Base-by-base conservation (phyloP, 208 protist genomes). In the Entamoeba dispar region DNA sequence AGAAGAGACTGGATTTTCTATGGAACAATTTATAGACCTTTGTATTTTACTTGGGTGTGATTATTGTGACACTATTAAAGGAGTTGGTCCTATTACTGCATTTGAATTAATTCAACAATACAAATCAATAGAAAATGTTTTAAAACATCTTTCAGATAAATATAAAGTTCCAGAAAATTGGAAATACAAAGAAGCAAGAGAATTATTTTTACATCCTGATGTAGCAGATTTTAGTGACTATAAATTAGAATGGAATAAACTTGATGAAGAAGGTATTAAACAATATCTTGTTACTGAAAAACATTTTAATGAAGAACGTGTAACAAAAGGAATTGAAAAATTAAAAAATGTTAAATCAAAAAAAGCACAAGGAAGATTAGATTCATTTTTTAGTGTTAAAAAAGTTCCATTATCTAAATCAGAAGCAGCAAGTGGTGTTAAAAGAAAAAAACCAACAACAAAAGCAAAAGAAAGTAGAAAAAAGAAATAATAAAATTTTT, bases 201-300 rank as follows among this genome's bases (percentile, higher is more conserved):
- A 95, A 17, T 96, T 99, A 27, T 99, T 99, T 94, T 94, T 96
- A 47, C 51, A 96, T 17, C 97, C 98, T 10, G 97, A 98, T 49
- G 97, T 98, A 19, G 5, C 49, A 49, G 5, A 90, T 5, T 7
- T 49, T 38, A 3, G 4, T 22, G 10, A 90, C 0, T 69, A 57
- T n/a, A 38, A 38, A 57, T 69, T 69, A 22, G 5, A 47, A 4
- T 90, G 73, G 61, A 96, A 94, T n/a, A 91, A 92, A 2, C 69
- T 17, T 0, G 43, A 92, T 47, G 49, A 94, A 5, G 57, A 96
- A 52, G 98, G 97, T 0, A 94, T 99, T 7, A 96, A 98, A 55
- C 92, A 98, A 94, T 99, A 98, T 94, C 95, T 99, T 38, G 96
- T 98, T 15, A 93, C 97, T 38, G 98, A 99, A 94, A 99, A 99